Percentiles rank a stretch among this genome's conserved stretches.
Evolutionary conservation across 2,329 filamentous ascomycete genomes (phyloP).

Genomic region (Aspergillus phoenicis): DNA sequence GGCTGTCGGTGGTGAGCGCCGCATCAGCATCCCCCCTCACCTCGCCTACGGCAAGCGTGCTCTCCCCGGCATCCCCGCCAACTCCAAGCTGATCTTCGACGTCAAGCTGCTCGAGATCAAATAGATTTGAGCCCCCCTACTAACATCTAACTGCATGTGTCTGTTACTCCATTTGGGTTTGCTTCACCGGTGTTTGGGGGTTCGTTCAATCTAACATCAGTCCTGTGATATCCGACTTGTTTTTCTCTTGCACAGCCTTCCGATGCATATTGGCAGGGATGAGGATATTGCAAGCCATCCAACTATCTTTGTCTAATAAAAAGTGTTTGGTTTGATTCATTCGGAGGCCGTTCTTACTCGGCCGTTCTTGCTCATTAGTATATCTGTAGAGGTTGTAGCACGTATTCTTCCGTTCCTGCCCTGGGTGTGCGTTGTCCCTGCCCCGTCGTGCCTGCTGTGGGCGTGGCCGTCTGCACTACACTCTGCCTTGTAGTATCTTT

Average conservation of each 20-base stretch:
- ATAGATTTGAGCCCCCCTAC: slow-evolving; percentile 50
- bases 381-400: not conserved
- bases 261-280: slow-evolving; percentile 31
- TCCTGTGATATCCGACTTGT: slow-evolving; percentile 43
- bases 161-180: slow-evolving; percentile 14
- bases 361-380: not conserved
- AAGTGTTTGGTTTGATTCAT: slow-evolving; percentile 3
- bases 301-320: slow-evolving; percentile 14
- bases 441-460: not conserved
- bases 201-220: slow-evolving; percentile 26
- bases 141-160: not conserved
- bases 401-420: not conserved
- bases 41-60: slow-evolving; percentile 87
- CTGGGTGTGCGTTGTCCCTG: not conserved
- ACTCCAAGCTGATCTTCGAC: slow-evolving; percentile 91
- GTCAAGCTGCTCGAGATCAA: slow-evolving; percentile 83
- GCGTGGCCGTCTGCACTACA: too few relatives aligned
- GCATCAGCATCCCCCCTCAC: slow-evolving; percentile 82
- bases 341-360: not conserved
- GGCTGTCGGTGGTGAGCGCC: slow-evolving; percentile 88
- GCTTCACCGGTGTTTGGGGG: slow-evolving; percentile 26
- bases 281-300: slow-evolving; percentile 37
- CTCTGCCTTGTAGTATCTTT: not conserved
- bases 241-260: slow-evolving; percentile 32
- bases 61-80: slow-evolving; percentile 81